Base-by-base conservation (phyloP, 2,329 filamentous ascomycete genomes). In the Ophiostoma quercus region DNA sequence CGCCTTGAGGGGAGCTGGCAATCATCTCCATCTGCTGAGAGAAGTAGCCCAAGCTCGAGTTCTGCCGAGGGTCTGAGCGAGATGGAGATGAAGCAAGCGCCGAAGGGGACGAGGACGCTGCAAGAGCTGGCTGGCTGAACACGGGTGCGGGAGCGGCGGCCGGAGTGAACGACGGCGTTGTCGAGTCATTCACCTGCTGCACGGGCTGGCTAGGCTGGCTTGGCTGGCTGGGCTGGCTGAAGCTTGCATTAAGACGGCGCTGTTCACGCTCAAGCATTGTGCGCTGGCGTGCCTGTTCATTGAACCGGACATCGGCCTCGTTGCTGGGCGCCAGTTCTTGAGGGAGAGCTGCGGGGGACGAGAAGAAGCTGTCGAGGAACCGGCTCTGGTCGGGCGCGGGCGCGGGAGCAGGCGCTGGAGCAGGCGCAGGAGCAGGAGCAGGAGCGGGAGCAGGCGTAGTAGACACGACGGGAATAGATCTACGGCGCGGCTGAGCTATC, bases 321-420 rank as follows among this genome's bases (percentile, higher is more conserved):
- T 71, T 71, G 6, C 72, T 71, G 1, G 72, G 74, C 1, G 68
- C 67, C 32, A 74, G 73, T 67, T 75, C 75, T 4, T 74, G 74
- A 1, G 81, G 81, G 34, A 81, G 73, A 8, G 76, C 73, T 0
- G 82, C 81, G 0, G 85, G 85, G 2, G 85, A 87, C 0, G 85
- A 88, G 75, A 88, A 88, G 75, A 87, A 88, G 9, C 71, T 69
- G 54, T 72, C 73, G 7, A 74, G 69, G 16, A 72, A 66, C 4
- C 67, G 11, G 22, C 65, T 29, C 22, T 29, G 65, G 39, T 19
- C 39, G 4, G 22, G 8, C 7, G n/a, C 9, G 5, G 34, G 14
- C 11, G 63, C n/a, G 8, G 63, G 69, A 1, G 51, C 29, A 6
- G 34, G 68, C 6, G 34, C 62, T 12, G 34, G 22, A 1, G 54